phyloP scores from a whole-genome alignment of 495 filamentous ascomycete genomes.

The Apiosordaria backusii region DNA sequence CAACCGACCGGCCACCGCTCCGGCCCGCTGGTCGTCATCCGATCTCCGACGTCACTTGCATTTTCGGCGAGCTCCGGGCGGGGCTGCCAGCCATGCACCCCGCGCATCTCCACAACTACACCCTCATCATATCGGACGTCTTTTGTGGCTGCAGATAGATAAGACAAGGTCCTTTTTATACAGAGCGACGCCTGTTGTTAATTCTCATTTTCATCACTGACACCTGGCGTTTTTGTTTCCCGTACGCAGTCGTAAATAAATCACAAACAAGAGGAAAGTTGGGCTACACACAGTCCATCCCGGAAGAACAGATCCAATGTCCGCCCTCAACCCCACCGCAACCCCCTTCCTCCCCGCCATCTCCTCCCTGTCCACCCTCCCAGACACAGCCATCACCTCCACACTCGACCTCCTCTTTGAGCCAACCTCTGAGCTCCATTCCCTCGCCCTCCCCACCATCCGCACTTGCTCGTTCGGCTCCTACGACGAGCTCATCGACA shows the following conservation, averaged over 20 bases:
- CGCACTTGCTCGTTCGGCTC: conserved; percentile 56
- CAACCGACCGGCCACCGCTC: not conserved
- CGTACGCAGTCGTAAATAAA: not conserved
- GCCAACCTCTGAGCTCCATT: conserved; percentile 69
- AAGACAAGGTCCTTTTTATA: not conserved
- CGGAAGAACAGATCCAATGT: not conserved
- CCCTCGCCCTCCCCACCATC: conserved; percentile 63
- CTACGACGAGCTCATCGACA: conserved; percentile 30
- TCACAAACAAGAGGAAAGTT: conserved; percentile 5
- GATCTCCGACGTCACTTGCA: not conserved
- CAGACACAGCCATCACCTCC: conserved; percentile 53
- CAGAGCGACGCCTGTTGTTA: not conserved
- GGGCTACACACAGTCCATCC: not conserved
- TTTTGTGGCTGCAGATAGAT: not conserved
- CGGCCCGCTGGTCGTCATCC: not conserved
- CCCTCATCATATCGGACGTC: not conserved
- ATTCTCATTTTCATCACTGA: not conserved
- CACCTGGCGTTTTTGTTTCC: not conserved
- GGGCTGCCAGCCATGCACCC: conserved; percentile 4
- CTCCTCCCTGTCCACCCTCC: conserved; percentile 34
- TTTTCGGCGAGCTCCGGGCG: conserved; percentile 4
- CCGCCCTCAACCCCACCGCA: conserved; percentile 20
- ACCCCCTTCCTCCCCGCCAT: conserved; percentile 30
- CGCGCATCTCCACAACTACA: not conserved
- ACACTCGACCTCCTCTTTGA: conserved; percentile 87